A percentile compares a stretch with the other conserved stretches of the same genome.
Conservation (phyloP, 164 flowering plant genomes). For the Aristolochia contorta region DNA sequence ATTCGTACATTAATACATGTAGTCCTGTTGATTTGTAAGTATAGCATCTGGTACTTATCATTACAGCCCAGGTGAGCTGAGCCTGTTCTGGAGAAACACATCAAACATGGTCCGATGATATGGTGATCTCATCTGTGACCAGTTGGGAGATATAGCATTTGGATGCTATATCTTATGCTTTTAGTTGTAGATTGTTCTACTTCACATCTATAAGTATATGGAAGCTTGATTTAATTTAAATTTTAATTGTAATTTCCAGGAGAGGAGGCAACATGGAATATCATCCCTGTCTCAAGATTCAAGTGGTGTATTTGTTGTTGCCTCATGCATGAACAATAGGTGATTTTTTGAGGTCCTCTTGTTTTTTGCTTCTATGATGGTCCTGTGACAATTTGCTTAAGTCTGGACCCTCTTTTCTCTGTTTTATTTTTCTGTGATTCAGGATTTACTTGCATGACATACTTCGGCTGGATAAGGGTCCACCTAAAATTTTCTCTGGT, state of each 20-base stretch:
- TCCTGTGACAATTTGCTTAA: not conserved
- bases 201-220: too few species aligned
- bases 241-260: constrained; percentile 31
- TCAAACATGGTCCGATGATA: too few species aligned
- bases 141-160: too few species aligned
- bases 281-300: constrained; percentile 81
- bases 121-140: too few species aligned
- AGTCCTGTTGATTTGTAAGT: too few species aligned
- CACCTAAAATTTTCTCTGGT: constrained; percentile 60
- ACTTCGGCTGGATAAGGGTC: constrained; percentile 80
- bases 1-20: too few species aligned
- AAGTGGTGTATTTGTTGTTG: constrained; percentile 71
- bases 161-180: too few species aligned
- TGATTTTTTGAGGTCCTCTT: constrained; percentile 12
- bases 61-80: too few species aligned
- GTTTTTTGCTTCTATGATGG: not conserved
- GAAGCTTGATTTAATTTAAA: too few species aligned
- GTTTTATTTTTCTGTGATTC: constrained; percentile 10
- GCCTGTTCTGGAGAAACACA: too few species aligned
- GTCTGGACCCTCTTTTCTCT: constrained; percentile 1
- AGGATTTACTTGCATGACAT: constrained; percentile 80
- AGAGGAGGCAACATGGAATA: constrained; percentile 61
- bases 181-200: too few species aligned
- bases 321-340: constrained; percentile 95
- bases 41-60: too few species aligned